Percentiles rank a stretch among this genome's conserved stretches.
Conservation (phyloP, 2,329 filamentous ascomycete genomes). For the Claviceps digitariae region DNA sequence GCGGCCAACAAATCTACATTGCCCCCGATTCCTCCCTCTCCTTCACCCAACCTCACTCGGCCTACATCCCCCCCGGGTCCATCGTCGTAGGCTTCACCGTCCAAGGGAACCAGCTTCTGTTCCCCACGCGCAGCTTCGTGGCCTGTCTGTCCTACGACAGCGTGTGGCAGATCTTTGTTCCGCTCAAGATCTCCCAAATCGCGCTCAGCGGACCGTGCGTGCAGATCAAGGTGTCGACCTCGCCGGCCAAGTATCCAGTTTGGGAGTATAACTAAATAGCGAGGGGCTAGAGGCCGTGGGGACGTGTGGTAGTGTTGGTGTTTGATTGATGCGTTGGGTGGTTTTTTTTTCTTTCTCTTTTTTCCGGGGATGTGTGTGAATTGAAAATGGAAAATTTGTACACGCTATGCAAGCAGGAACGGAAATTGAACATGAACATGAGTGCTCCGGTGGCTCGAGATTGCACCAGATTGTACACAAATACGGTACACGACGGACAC, state of each 20-base stretch:
- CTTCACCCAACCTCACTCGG: not conserved
- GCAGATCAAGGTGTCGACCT: not conserved
- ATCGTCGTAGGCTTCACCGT: not conserved
- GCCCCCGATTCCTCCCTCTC: not conserved
- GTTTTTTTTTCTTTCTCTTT: no score
- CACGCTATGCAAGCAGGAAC: no score
- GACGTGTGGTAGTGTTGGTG: no score
- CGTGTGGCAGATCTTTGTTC: not conserved
- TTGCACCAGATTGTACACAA: no score
- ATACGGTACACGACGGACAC: no score
- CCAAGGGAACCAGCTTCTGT: not conserved
- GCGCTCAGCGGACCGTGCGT: not conserved
- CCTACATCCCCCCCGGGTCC: not conserved
- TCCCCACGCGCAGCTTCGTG: not conserved
- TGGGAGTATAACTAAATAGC: not conserved
- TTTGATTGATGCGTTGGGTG: no score
- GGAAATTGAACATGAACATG: not conserved
- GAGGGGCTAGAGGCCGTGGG: no score
- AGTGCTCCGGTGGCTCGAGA: not conserved
- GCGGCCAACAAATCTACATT: not conserved
- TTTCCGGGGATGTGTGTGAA: no score
- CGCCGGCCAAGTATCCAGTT: not conserved
- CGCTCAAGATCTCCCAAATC: not conserved
- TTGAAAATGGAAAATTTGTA: no score
- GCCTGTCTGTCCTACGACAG: not conserved